Evolutionary conservation across 306 rosid genomes (phyloP).

Genomic region (Inga oerstediana): DNA sequence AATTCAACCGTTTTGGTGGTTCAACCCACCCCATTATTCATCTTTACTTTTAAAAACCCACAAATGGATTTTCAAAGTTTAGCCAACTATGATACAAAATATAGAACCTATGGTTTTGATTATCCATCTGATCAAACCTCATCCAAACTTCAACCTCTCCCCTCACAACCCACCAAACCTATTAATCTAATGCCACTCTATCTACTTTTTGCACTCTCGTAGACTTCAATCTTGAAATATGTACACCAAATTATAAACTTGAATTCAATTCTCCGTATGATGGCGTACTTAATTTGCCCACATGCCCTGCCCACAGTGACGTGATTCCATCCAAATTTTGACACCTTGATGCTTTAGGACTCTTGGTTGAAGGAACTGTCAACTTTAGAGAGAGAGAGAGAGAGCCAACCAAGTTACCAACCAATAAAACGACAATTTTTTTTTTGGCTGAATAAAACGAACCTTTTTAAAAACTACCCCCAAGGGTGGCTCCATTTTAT

Average conservation of each 20-base stretch:
- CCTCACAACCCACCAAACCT: slow-evolving; percentile 28
- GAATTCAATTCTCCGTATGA: slow-evolving; percentile 15
- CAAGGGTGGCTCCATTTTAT: slow-evolving; percentile 33
- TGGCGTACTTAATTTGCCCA: slow-evolving; percentile 7
- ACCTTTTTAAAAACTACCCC: slow-evolving; percentile 25
- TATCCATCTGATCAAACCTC: slow-evolving; percentile 43
- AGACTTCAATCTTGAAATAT: neutral
- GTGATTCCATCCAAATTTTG: slow-evolving; percentile 40
- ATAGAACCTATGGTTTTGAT: slow-evolving; percentile 41
- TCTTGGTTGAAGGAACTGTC: slow-evolving; percentile 49
- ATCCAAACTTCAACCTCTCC: slow-evolving; percentile 36
- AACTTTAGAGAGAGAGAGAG: slow-evolving; percentile 35
- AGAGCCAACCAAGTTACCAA: slow-evolving; percentile 58
- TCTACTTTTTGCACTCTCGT: slow-evolving; percentile 13
- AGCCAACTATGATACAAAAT: slow-evolving; percentile 45
- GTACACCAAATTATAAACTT: neutral
- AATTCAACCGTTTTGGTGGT: slow-evolving; percentile 66
- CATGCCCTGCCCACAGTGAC: slow-evolving; percentile 17
- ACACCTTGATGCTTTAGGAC: slow-evolving; percentile 46
- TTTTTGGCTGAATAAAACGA: slow-evolving; percentile 34
- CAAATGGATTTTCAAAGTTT: slow-evolving; percentile 21
- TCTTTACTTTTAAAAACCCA: slow-evolving; percentile 18
- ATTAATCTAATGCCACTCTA: slow-evolving; percentile 15
- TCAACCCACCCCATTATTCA: slow-evolving; percentile 58
- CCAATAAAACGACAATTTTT: slow-evolving; percentile 47